Base-by-base conservation (phyloP, 495 filamentous ascomycete species). In the Astrothelium subdiscretum region DNA sequence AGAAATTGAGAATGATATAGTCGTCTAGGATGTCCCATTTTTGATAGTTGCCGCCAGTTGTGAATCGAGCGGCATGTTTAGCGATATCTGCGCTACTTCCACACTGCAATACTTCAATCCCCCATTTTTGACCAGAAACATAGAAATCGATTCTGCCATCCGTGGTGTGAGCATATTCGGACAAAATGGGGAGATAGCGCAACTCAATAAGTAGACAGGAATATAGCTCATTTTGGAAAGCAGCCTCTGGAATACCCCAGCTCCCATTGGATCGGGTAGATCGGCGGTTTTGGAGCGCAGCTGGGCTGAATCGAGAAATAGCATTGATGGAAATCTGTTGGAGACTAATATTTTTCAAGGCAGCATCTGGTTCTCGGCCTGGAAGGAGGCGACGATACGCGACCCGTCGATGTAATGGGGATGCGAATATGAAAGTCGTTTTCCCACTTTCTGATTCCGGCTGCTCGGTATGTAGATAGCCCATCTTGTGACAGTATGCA, bases 1-100 rank as follows among this genome's bases (percentile, higher is more conserved):
- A 63, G 62, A 63, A 63, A 27, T 63, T 63, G 13, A 63, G 62
- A 57, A 63, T 59, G 35, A 63, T 63, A 58, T 59, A 63, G 31
- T 63, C 62, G 24, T 63, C 62, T 27, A 63, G 24, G 31, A 59
- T 59, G 38, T 51, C 38, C 62, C 62, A 63, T 42, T 59, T 20
- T 32, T 44, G 22, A 63, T 63, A 63, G 10, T 44, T 59, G 22
- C 62, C 62, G 2, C 57, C 62, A 13, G 32, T 29, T 20, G 31
- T n/a, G 32, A 63, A 63, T 59, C 62, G 54, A 51, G 57, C 31
- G 1, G 57, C 42, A 44, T 63, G 62, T 31, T 43, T 26, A 3
- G 32, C 57, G 20, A 54, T 54, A 4, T 29, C 24, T 54, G 20
- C 20, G 5, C 20, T 10, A 29, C 5, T 29, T 29, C 48, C 24